A percentile compares a stretch with the other conserved stretches of the same genome.
These are phyloP conservation scores for Incumbomyces delicatus DNA, from an alignment of 2,329 filamentous ascomycete species.

Conservation along the genomic window DNA sequence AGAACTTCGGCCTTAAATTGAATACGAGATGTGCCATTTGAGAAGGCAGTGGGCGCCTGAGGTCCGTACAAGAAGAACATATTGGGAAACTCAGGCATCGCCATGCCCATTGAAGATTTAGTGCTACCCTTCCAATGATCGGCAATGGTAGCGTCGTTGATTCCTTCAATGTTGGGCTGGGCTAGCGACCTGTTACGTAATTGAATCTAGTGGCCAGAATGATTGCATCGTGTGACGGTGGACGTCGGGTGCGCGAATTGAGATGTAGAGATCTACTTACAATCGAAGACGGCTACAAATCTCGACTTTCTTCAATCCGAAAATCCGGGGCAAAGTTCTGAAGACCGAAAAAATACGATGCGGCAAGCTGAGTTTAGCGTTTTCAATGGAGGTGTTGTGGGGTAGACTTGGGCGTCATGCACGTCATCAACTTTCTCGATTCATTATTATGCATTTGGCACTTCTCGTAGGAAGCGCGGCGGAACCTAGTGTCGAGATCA, in stretches of 20 bases:
- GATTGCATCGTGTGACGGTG: constrained; percentile 33
- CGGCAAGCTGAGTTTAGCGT: no score
- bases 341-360: no score
- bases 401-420: no score
- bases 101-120: constrained; percentile 35
- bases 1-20: constrained; percentile 49
- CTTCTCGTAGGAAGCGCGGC: no score
- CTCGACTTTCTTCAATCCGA: not conserved
- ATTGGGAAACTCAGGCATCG: constrained; percentile 37
- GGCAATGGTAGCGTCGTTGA: constrained; percentile 24
- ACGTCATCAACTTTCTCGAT: no score
- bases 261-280: no score
- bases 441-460: no score
- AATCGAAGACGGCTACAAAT: no score
- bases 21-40: constrained; percentile 46
- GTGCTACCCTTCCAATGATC: constrained; percentile 31
- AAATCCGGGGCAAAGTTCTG: no score
- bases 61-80: constrained; percentile 46
- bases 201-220: constrained; percentile 39
- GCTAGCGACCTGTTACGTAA: constrained; percentile 32
- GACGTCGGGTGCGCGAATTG: no score
- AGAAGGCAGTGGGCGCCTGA: constrained; percentile 47
- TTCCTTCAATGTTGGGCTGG: constrained; percentile 30
- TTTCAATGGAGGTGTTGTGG: no score
- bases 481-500: no score